phyloP scores from a whole-genome alignment of 1,284 basidiomycete genomes.

The Phlebopus sp. region DNA sequence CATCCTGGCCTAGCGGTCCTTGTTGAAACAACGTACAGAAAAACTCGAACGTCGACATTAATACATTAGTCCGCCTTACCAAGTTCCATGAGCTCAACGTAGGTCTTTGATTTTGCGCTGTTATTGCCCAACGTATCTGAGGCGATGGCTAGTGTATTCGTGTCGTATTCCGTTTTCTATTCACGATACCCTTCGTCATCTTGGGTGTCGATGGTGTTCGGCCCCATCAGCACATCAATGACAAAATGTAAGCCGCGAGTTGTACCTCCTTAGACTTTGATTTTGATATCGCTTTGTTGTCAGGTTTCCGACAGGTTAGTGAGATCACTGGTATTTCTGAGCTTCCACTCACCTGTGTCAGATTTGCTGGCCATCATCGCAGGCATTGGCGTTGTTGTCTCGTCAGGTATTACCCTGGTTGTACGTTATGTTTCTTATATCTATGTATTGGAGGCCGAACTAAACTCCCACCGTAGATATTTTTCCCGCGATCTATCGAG shows the following conservation, averaged over 20 bases:
- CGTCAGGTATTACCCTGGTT: constrained; percentile 70
- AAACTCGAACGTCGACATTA: constrained; percentile 54
- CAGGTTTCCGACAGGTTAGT: constrained; percentile 31
- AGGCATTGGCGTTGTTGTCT: constrained; percentile 59
- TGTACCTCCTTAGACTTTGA: neutral
- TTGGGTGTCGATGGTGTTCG: constrained; percentile 66
- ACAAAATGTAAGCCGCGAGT: constrained; percentile 41
- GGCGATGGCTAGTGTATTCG: constrained; percentile 52
- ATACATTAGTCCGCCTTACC: constrained; percentile 63
- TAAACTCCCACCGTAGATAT: constrained; percentile 51
- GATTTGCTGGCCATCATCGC: constrained; percentile 60
- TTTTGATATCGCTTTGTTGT: neutral
- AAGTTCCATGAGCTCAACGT: constrained; percentile 80
- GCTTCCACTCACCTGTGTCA: constrained; percentile 12
- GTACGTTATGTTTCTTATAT: constrained; percentile 39
- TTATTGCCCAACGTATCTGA: neutral
- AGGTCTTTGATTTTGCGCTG: constrained; percentile 22
- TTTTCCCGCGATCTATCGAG: constrained; percentile 73
- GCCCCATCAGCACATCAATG: constrained; percentile 61
- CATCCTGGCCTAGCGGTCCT: constrained; percentile 2
- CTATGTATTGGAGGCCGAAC: neutral
- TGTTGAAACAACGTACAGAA: constrained; percentile 35
- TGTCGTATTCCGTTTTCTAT: constrained; percentile 66
- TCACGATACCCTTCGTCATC: constrained; percentile 58
- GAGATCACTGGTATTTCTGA: too few relatives aligned